A percentile compares a stretch with the other conserved stretches of the same genome.
These are phyloP conservation scores for Phaeodactylum tricornutum DNA, from an alignment of 108 stramenopile species.

Conservation along the genomic window DNA sequence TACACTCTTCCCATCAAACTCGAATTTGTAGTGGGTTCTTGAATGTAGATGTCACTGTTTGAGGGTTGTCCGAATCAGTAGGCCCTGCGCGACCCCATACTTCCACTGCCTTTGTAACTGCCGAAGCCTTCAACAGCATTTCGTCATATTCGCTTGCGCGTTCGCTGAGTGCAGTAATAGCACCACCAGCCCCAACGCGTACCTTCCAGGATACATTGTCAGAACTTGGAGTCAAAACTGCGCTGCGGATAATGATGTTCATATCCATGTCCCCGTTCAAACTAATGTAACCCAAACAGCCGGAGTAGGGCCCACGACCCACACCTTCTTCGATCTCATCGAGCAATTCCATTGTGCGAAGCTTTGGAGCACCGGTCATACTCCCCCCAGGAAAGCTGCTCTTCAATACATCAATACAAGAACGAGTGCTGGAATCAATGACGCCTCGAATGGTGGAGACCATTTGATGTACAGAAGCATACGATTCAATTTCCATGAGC, in stretches of 20 bases:
- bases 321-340: conserved; percentile 66
- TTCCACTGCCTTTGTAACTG: conserved; percentile 54
- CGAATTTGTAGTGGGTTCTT: background rate
- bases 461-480: conserved; percentile 96
- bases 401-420: conserved; percentile 64
- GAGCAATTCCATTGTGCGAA: conserved; percentile 87
- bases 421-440: conserved; percentile 2
- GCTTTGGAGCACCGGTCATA: conserved; percentile 99
- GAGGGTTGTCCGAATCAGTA: too few relatives aligned
- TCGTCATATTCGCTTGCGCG: conserved; percentile 87
- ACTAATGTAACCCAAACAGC: conserved; percentile 85
- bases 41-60: background rate
- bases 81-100: conserved; percentile 26
- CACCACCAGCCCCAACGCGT: conserved; percentile 89
- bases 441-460: conserved; percentile 81
- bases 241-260: conserved; percentile 94
- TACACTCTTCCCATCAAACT: too few relatives aligned
- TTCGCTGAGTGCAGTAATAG: conserved; percentile 88
- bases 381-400: conserved; percentile 96
- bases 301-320: conserved; percentile 86
- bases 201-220: conserved; percentile 31
- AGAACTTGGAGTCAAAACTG: conserved; percentile 56
- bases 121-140: conserved; percentile 82
- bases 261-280: conserved; percentile 80
- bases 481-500: conserved; percentile 91